Evolutionary conservation across 257 asterid genomes (phyloP).

Genomic region (Knoxia roxburghii): DNA sequence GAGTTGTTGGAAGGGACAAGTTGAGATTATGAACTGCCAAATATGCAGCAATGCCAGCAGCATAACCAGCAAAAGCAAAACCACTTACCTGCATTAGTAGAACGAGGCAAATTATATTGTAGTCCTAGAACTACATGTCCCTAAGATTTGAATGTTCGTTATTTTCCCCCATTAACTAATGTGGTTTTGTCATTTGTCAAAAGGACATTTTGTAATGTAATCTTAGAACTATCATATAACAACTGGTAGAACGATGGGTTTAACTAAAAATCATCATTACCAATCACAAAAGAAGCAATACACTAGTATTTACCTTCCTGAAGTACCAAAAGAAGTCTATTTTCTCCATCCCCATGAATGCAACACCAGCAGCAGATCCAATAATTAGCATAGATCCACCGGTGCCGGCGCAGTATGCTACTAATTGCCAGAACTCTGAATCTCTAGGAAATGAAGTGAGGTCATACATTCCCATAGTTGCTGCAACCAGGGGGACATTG

Average conservation of each 20-base stretch:
- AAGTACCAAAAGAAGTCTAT: slow-evolving; percentile 95
- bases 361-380: slow-evolving; percentile 98
- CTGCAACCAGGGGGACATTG: slow-evolving; percentile 96
- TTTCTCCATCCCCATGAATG: slow-evolving; percentile 97
- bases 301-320: slow-evolving; percentile 68
- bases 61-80: slow-evolving; percentile 97
- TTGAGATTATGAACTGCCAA: slow-evolving; percentile 64
- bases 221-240: too few species aligned
- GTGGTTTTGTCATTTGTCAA: too few species aligned
- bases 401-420: slow-evolving; percentile 93
- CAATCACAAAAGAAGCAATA: background rate
- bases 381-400: slow-evolving; percentile 95
- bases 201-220: too few species aligned
- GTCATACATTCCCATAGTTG: slow-evolving; percentile 98
- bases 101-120: slow-evolving; percentile 7
- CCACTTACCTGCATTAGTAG: slow-evolving; percentile 75
- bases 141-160: too few species aligned
- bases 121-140: too few species aligned
- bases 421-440: slow-evolving; percentile 95
- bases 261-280: background rate
- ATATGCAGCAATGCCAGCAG: slow-evolving; percentile 89
- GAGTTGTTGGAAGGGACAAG: slow-evolving; percentile 59
- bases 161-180: too few species aligned
- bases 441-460: slow-evolving; percentile 73
- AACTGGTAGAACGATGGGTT: too few species aligned